Conservation (phyloP, 2,329 filamentous ascomycete genomes). For the Cyphellophora europaea region DNA sequence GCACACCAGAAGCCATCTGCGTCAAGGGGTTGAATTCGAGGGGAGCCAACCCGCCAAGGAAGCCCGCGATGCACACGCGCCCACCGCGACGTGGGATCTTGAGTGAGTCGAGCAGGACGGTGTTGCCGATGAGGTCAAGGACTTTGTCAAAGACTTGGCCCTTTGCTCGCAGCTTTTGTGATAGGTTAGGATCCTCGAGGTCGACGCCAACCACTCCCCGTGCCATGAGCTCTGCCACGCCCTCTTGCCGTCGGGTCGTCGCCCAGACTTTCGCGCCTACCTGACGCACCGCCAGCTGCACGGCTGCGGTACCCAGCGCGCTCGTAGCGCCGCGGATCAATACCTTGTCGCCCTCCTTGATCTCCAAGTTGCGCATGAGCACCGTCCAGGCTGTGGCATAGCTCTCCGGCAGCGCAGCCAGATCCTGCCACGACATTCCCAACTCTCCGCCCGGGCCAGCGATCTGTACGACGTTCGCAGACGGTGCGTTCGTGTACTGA, state of each 20-base stretch:
- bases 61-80: constrained; percentile 29
- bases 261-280: constrained; percentile 29
- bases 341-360: constrained; percentile 25
- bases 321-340: constrained; percentile 34
- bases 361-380: constrained; percentile 28
- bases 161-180: constrained; percentile 7
- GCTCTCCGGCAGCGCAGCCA: constrained; percentile 32
- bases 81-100: constrained; percentile 26
- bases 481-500: constrained; percentile 26
- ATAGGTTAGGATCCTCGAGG: constrained; percentile 20
- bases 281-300: constrained; percentile 26
- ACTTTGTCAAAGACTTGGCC: constrained; percentile 26
- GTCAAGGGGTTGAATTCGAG: constrained; percentile 31
- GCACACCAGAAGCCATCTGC: background rate
- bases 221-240: constrained; percentile 20
- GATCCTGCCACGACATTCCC: constrained; percentile 27
- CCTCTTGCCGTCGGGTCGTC: constrained; percentile 26
- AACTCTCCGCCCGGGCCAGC: constrained; percentile 13
- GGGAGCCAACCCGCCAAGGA: constrained; percentile 32
- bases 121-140: constrained; percentile 32
- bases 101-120: constrained; percentile 29
- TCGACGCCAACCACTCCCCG: constrained; percentile 22
- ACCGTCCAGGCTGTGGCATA: constrained; percentile 32
- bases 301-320: constrained; percentile 30
- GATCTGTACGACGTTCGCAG: constrained; percentile 24